phyloP scores from a whole-genome alignment of 805 yeast species.

The Cyberlindnera misumaiensis region DNA sequence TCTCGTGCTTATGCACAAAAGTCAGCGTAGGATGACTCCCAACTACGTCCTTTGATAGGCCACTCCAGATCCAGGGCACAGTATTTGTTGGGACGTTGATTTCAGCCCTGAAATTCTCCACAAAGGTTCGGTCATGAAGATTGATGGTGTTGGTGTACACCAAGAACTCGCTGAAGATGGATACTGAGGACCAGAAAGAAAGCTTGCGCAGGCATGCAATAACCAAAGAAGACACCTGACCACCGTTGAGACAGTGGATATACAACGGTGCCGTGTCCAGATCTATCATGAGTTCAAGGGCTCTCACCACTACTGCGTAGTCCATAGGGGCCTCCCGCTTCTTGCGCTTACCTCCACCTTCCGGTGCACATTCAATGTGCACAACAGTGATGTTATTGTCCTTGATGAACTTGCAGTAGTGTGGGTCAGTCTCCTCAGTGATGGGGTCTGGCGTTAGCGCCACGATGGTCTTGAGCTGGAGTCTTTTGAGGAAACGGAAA shows the following conservation, averaged over 20 bases:
- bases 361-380: conserved; percentile 60
- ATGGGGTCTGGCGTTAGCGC: conserved; percentile 78
- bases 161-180: conserved; percentile 80
- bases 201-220: conserved; percentile 81
- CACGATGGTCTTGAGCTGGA: conserved; percentile 63
- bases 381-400: conserved; percentile 50
- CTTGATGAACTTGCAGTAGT: conserved; percentile 44
- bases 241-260: conserved; percentile 85
- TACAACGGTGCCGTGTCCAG: conserved; percentile 61
- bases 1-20: conserved; percentile 9
- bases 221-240: conserved; percentile 75
- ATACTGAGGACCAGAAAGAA: conserved; percentile 82
- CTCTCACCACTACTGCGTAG: conserved; percentile 49
- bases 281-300: conserved; percentile 57
- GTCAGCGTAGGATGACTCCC: conserved; percentile 22
- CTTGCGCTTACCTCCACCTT: conserved; percentile 55
- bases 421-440: conserved; percentile 42
- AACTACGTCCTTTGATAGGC: conserved; percentile 22
- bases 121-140: conserved; percentile 75
- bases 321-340: conserved; percentile 80
- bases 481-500: conserved; percentile 55
- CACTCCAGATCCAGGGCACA: conserved; percentile 30
- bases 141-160: conserved; percentile 72
- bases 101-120: conserved; percentile 69
- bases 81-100: conserved; percentile 43